A percentile compares a stretch with the other conserved stretches of the same genome.
Conservation (phyloP, 1,284 basidiomycete genomes). For the Porodaedalea pini region DNA sequence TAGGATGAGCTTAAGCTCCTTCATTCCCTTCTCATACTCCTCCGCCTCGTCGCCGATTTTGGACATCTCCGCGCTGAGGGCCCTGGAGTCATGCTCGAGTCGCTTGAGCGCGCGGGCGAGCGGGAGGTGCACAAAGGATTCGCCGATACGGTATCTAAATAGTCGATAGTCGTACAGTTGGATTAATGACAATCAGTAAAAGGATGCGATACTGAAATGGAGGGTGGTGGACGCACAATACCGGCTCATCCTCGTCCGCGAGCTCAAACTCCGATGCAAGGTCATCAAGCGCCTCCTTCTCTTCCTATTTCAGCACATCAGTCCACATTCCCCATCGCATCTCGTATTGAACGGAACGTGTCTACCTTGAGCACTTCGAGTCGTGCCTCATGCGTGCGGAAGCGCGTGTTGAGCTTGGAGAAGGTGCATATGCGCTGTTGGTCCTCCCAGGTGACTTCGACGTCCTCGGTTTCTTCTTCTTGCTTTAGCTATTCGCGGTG, state of each 20-base stretch:
- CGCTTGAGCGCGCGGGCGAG: constrained; percentile 70
- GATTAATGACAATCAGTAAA: constrained; percentile 3
- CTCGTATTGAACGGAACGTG: background rate
- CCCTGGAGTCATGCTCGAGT: constrained; percentile 67
- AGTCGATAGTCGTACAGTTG: background rate
- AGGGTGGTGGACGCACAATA: constrained; percentile 52
- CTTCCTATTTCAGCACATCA: constrained; percentile 51
- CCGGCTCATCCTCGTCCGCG: constrained; percentile 76
- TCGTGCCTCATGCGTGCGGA: constrained; percentile 70
- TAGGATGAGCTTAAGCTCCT: constrained; percentile 80
- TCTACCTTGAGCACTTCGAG: constrained; percentile 69
- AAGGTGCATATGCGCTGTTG: constrained; percentile 92
- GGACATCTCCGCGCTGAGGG: constrained; percentile 58
- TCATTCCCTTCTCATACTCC: constrained; percentile 83
- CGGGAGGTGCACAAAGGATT: constrained; percentile 81
- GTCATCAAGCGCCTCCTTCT: constrained; percentile 92
- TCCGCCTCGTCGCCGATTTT: constrained; percentile 55
- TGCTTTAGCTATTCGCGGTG: constrained; percentile 61
- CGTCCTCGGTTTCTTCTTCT: constrained; percentile 79
- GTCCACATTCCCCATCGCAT: background rate
- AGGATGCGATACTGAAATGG: background rate
- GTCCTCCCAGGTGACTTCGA: constrained; percentile 95
- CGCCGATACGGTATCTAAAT: constrained; percentile 83
- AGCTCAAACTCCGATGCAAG: constrained; percentile 86
- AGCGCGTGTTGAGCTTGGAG: constrained; percentile 84